Evolutionary conservation across 2,329 filamentous ascomycete genomes (phyloP).

Genomic region (Colletotrichum phormii): DNA sequence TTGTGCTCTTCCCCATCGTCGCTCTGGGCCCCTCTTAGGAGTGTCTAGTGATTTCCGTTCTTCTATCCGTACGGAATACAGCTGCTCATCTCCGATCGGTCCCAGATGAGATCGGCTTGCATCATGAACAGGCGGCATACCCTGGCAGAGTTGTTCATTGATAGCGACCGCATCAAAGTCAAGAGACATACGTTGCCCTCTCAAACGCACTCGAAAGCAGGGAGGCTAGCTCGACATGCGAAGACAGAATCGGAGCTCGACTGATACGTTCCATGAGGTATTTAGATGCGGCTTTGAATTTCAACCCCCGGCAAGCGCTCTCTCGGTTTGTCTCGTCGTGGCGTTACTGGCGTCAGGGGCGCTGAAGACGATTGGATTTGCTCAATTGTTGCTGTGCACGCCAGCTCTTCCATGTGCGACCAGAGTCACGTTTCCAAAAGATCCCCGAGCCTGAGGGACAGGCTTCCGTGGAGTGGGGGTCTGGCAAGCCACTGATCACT

Average conservation of each 20-base stretch:
- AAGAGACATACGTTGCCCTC: background rate
- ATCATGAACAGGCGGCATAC: background rate
- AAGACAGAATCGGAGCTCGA: background rate
- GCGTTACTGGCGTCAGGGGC: background rate
- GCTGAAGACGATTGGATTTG: background rate
- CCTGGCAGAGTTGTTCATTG: background rate
- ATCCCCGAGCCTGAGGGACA: background rate
- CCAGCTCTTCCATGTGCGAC: background rate
- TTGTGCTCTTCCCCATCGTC: slow-evolving; percentile 1
- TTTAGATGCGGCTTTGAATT: background rate
- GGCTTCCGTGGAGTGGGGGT: background rate
- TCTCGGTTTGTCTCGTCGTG: background rate
- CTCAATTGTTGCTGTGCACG: background rate
- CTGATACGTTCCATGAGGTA: background rate
- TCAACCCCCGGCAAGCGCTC: background rate
- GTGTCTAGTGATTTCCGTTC: background rate
- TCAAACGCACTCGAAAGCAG: background rate
- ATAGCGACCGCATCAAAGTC: background rate
- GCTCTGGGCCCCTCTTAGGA: background rate
- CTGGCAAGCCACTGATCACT: slow-evolving; percentile 26
- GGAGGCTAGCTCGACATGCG: background rate
- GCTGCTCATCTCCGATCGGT: slow-evolving; percentile 20
- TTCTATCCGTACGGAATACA: background rate
- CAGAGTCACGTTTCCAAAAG: slow-evolving; percentile 17
- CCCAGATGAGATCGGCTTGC: slow-evolving; percentile 15